phyloP scores from a whole-genome alignment of 495 filamentous ascomycete genomes.

The Rusavskia elegans region DNA sequence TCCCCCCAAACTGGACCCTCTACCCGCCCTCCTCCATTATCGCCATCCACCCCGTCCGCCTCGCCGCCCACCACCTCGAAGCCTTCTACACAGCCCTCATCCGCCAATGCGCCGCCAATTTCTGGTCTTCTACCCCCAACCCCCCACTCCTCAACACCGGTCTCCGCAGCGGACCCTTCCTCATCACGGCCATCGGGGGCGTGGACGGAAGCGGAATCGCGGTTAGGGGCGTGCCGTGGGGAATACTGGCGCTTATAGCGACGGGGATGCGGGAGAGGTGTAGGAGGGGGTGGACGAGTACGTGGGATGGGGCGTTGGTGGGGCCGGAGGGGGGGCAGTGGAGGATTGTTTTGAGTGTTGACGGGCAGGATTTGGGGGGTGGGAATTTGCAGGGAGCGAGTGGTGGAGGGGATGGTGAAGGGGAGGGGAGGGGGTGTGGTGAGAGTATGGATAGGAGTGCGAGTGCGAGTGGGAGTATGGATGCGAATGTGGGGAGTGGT shows the following conservation, averaged over 20 bases:
- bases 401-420: not conserved
- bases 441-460: no score
- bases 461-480: no score
- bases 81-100: not conserved
- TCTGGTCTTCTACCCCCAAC: not conserved
- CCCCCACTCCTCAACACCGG: not conserved
- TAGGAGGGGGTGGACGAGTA: not conserved
- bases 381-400: not conserved
- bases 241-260: not conserved
- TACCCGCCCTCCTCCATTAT: not conserved
- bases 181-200: not conserved
- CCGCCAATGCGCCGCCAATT: not conserved
- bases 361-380: not conserved
- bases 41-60: not conserved
- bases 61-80: not conserved
- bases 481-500: not conserved
- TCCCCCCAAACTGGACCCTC: not conserved
- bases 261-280: not conserved
- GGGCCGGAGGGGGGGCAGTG: not conserved
- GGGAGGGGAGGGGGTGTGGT: not conserved
- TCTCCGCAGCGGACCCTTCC: not conserved
- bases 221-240: not conserved
- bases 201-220: not conserved
- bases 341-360: not conserved
- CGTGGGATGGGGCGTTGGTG: not conserved